Conservation (phyloP, 192 early-diverging fungal genomes). For the Spizellomyces sp. region DNA sequence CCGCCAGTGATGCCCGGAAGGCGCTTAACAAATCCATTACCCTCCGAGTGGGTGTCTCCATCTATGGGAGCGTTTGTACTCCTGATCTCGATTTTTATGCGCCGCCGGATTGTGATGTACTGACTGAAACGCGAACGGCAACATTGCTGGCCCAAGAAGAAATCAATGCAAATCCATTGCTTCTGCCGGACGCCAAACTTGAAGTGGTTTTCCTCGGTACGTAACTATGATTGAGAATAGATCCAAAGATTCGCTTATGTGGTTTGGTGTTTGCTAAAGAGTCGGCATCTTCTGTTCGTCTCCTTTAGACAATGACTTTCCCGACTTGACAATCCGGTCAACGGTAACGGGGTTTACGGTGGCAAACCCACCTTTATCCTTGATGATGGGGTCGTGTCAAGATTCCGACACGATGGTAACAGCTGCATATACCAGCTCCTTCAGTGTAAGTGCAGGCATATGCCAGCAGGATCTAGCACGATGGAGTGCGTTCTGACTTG, state of each 20-base stretch:
- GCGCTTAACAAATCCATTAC: background rate
- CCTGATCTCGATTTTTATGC: background rate
- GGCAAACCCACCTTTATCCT: background rate
- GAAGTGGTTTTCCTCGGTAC: background rate
- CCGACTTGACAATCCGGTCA: background rate
- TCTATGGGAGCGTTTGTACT: background rate
- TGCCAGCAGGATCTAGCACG: too few relatives aligned
- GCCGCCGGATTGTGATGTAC: background rate
- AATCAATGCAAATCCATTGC: constrained; percentile 2
- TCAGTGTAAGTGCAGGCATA: background rate
- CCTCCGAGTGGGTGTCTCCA: background rate
- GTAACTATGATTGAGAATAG: too few relatives aligned
- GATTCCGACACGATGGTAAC: constrained; percentile 2
- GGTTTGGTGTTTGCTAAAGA: too few relatives aligned
- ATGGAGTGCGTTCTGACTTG: too few relatives aligned
- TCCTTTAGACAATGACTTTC: background rate
- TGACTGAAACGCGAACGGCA: background rate
- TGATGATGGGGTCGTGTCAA: background rate
- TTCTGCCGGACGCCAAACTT: constrained; percentile 1
- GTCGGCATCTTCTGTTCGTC: too few relatives aligned
- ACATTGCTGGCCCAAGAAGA: constrained; percentile 2
- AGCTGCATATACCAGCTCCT: constrained; percentile 3
- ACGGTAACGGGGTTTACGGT: background rate
- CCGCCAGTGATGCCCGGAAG: background rate
- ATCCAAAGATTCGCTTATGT: too few relatives aligned